Evolutionary conservation across 345 rosid species (phyloP), one percentile per base, ranked within the genome.

Genomic region (Melaleuca alternifolia): DNA sequence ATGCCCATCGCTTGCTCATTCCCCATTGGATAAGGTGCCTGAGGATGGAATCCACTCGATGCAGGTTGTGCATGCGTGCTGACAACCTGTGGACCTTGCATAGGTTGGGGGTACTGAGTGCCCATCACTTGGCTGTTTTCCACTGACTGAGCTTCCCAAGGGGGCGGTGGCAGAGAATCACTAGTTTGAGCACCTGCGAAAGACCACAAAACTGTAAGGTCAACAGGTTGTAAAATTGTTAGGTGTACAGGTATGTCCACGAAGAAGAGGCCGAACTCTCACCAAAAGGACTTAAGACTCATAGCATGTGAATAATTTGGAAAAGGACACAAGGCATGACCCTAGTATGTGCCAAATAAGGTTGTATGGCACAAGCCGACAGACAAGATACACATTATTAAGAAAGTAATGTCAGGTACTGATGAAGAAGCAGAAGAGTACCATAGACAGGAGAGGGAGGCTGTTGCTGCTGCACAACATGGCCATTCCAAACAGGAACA

Each of bases 131-230:
- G 93, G 88, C 93, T 82, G 77, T 87, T 86, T 86, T 96, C 97
- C 65, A 91, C 93, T 83, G 93, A 89, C 89, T 93, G 97, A 90
- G 96, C 95, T 91, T 97, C 99, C 99, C 99, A 97, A 3, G 99
- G 99, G 33, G 99, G 99, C 21, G 96, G 97, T 75, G 99, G 99
- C 50, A 97, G 92, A 50, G 97, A 91, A 84, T 89, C 89, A 87
- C 88, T 84, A 84, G 90, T 90, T 85, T 90, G 93, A 75, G 93
- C 91, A 92, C 96, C 99, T 96, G 92, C 71, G 82, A 89, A 89
- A 57, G 76, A 90, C 91, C 48, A 87, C 33, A 71, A 91, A 83
- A 46, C 44, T 54, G 30, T 81, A 51, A 86, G 79, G 30, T 26
- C 10, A 46, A 71, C 48, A 71, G 81, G 11, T 11, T 37, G 81